phyloP scores from a whole-genome alignment of 257 asterid species.

The Euphrasia confusa region DNA sequence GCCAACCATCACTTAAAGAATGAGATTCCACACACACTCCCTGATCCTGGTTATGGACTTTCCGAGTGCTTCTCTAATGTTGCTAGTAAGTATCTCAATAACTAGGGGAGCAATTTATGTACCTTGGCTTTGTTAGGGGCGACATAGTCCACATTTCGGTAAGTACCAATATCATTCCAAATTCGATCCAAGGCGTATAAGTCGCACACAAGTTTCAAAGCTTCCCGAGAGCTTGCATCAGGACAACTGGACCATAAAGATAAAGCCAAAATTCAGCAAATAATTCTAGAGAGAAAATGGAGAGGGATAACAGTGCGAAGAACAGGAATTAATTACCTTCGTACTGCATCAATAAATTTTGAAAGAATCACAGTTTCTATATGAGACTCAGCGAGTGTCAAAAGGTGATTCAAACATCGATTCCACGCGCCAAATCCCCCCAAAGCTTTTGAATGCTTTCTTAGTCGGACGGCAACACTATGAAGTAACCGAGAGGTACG shows the following conservation, averaged over 20 bases:
- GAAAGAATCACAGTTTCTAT: constrained; percentile 81
- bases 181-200: constrained; percentile 90
- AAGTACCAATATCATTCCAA: constrained; percentile 38
- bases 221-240: constrained; percentile 60
- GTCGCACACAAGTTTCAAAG: constrained; percentile 86
- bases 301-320: not conserved
- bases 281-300: not conserved
- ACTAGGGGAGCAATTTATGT: constrained; percentile 16
- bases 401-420: constrained; percentile 90
- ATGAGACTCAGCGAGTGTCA: constrained; percentile 97
- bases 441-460: constrained; percentile 81
- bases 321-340: constrained; percentile 51
- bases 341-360: constrained; percentile 77
- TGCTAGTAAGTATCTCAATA: constrained; percentile 6
- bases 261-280: constrained; percentile 16
- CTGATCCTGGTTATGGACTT: not conserved
- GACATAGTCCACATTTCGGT: no score
- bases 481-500: constrained; percentile 95
- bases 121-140: constrained; percentile 97
- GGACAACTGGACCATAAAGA: constrained; percentile 55
- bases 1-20: not conserved
- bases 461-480: constrained; percentile 77
- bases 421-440: constrained; percentile 99
- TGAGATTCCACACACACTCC: not conserved
- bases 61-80: not conserved